Evolutionary conservation across 2,329 filamentous ascomycete species (phyloP).

Genomic region (Trichoderma semiorbis): DNA sequence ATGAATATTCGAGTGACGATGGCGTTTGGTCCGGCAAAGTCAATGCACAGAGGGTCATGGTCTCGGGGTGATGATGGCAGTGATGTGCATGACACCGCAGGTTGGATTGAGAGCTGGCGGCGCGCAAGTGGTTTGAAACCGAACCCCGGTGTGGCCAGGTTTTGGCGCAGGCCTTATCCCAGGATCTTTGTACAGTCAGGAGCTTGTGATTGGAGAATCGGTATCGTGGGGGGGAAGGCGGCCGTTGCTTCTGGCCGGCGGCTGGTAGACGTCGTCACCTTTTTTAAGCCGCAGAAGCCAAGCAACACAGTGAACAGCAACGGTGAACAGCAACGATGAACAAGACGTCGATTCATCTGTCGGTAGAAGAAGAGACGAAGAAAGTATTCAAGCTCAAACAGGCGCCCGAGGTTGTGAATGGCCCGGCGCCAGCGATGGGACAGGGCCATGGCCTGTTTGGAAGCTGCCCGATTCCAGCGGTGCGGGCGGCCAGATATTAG

Average conservation of each 20-base stretch:
- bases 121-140: constrained; percentile 18
- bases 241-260: constrained; percentile 8
- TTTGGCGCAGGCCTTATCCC: constrained; percentile 16
- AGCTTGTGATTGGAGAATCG: constrained; percentile 21
- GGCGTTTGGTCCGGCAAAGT: constrained; percentile 14
- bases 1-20: constrained; percentile 14
- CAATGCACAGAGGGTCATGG: constrained; percentile 15
- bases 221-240: constrained; percentile 13
- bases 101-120: constrained; percentile 14
- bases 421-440: not conserved
- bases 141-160: constrained; percentile 17
- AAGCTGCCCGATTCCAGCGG: constrained; percentile 8
- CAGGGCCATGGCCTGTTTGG: constrained; percentile 9
- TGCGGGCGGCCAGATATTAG: constrained; percentile 7
- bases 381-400: not conserved
- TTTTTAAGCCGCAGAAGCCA: not conserved
- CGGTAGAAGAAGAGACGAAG: not conserved
- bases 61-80: constrained; percentile 16
- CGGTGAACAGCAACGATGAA: not conserved
- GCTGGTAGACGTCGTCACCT: constrained; percentile 4
- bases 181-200: constrained; percentile 14
- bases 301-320: not conserved
- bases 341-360: not conserved
- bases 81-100: constrained; percentile 13
- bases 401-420: not conserved